Evolutionary conservation across 2,329 filamentous ascomycete genomes (phyloP).

Genomic region (Fusarium equiseti): DNA sequence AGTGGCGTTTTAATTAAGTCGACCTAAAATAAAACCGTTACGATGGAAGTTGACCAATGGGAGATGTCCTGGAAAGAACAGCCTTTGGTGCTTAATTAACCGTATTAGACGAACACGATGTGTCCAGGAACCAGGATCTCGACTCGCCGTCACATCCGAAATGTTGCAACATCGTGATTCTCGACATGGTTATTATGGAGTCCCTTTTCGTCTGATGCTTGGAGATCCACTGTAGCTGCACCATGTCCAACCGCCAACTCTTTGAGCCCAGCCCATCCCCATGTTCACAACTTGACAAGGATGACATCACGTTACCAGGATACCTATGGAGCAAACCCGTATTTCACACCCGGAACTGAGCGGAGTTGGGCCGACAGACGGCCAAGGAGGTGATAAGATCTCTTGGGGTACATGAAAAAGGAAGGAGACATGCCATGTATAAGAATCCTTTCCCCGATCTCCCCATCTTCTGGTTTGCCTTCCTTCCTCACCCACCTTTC

Average conservation of each 20-base stretch:
- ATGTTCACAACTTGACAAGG: background rate
- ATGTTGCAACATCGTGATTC: constrained; percentile 27
- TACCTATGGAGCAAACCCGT: constrained; percentile 39
- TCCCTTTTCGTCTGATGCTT: background rate
- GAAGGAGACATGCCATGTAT: constrained; percentile 12
- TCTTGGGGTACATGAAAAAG: background rate
- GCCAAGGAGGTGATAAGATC: constrained; percentile 14
- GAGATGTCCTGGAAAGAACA: background rate
- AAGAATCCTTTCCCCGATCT: constrained; percentile 26
- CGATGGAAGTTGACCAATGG: background rate
- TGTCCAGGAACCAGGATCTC: background rate
- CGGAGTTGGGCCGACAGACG: constrained; percentile 28
- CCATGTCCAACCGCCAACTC: background rate
- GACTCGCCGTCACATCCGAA: constrained; percentile 29
- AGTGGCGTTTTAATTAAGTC: constrained; percentile 22
- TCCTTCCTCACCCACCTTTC: constrained; percentile 31
- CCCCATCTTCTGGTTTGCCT: background rate
- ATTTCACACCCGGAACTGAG: constrained; percentile 13
- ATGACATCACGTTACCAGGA: constrained; percentile 36
- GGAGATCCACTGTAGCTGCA: constrained; percentile 26
- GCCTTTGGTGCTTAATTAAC: background rate
- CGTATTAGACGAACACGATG: constrained; percentile 20
- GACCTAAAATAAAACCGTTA: constrained; percentile 11
- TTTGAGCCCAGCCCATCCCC: background rate
- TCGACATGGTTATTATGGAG: constrained; percentile 27